Conservation (phyloP, 257 asterid species). For the Solanum pimpinellifolium region DNA sequence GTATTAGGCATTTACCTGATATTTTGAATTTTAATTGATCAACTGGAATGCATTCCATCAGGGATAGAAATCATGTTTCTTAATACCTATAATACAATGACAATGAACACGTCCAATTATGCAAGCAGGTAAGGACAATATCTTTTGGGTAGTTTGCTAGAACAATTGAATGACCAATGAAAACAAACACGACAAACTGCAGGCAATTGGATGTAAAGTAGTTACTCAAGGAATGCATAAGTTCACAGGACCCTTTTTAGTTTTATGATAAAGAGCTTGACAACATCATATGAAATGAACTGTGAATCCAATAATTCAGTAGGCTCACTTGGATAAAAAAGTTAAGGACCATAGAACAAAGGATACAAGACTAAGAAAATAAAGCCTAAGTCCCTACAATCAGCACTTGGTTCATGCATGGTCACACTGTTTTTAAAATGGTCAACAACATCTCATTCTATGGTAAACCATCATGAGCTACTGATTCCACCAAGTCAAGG, state of each 20-base stretch:
- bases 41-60: background rate
- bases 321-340: background rate
- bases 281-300: background rate
- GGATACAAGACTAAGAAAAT: background rate
- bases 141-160: background rate
- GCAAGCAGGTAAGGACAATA: background rate
- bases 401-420: background rate
- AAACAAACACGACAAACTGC: background rate
- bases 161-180: background rate
- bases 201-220: background rate
- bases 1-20: background rate
- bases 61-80: background rate
- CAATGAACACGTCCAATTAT: background rate
- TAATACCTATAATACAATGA: background rate
- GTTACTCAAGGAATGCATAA: background rate
- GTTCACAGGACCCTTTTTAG: background rate
- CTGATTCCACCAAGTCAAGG: background rate
- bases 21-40: background rate
- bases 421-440: background rate
- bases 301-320: background rate
- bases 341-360: background rate
- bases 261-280: background rate
- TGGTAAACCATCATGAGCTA: background rate
- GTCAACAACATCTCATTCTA: background rate
- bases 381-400: background rate